Base-by-base conservation (phyloP, 169 alveolate species). In the Plasmodium cynomolgi region DNA sequence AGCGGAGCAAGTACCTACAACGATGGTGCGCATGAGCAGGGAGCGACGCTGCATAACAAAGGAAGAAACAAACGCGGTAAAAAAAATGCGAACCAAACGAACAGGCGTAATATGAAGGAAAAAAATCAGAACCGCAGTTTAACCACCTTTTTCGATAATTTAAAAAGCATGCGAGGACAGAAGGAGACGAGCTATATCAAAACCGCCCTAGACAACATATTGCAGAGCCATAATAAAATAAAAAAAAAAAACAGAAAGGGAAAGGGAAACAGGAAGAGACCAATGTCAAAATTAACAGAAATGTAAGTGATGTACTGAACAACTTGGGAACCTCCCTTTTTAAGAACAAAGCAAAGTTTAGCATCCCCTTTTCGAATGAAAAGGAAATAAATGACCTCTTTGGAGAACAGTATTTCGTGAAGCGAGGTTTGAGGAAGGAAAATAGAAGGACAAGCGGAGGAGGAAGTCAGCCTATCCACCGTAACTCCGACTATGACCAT, bases 321-420 rank as follows among this genome's bases (percentile, higher is more conserved):
- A 80, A 88, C 72, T 79, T 88, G 31, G 84, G 54, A 79, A 77
- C 47, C 17, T 39, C 44, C 33, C 31, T 80, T 15, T 79, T 88
- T 31, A 77, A 88, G 37, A 79, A 62, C 33, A 79, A 77, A 79
- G n/a, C 56, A 20, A 88, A 88, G 26, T 9, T 74, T 34, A 54
- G 47, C 34, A 37, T 88, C 26, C 34, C 94, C 15, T 77, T 79
- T 23, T 79, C 68, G 20, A 88, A 88, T 75, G 44, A 88, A 79
- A 88, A 79, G 72, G 90, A 79, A 88, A 88, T 88, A 56, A 88
- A 54, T 13, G 82, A 88, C 71, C 47, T 88, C 26, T 88, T 88
- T 41, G 94, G 94, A 1, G 84, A 88, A 56, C 37, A 56, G 72
- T 88, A 79, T 80, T 88, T 88, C 50, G 81, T 73, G 13, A 88